A percentile compares a stretch with the other conserved stretches of the same genome.
These are phyloP conservation scores for Phoma sp. DNA, from an alignment of 2,329 filamentous ascomycete species.

Conservation along the genomic window DNA sequence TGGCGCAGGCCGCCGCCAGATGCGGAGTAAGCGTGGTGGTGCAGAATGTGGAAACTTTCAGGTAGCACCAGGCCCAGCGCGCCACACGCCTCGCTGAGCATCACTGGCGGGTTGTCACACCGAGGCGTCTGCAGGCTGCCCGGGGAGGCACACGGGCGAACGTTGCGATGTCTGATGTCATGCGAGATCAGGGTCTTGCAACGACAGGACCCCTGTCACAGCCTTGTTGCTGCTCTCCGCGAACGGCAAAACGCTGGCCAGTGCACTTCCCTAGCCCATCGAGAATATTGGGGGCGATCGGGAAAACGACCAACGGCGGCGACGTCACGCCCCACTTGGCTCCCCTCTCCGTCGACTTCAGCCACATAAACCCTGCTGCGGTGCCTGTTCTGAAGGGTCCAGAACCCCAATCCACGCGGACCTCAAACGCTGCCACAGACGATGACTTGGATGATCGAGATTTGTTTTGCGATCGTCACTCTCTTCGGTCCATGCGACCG, in stretches of 20 bases:
- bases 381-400: constrained; percentile 13
- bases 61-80: not conserved
- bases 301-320: constrained; percentile 10
- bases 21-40: not conserved
- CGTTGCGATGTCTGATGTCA: constrained; percentile 32
- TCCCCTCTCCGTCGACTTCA: constrained; percentile 7
- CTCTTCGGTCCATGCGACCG: constrained; percentile 8
- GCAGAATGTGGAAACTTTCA: not conserved
- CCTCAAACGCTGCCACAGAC: constrained; percentile 24
- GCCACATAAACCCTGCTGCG: constrained; percentile 25
- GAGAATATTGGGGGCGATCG: constrained; percentile 27
- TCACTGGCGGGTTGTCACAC: constrained; percentile 3
- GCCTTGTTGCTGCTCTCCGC: constrained; percentile 19
- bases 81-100: not conserved
- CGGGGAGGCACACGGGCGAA: constrained; percentile 10
- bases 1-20: not conserved
- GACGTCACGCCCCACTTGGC: constrained; percentile 22
- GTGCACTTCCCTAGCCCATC: constrained; percentile 21
- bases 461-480: constrained; percentile 21
- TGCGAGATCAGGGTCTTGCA: constrained; percentile 32
- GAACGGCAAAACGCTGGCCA: constrained; percentile 7
- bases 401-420: constrained; percentile 20
- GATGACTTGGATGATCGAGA: constrained; percentile 21
- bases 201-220: constrained; percentile 15
- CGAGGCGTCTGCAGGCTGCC: constrained; percentile 8